Evolutionary conservation across 805 yeast species (phyloP).

Genomic region (Suhomyces prunicola): DNA sequence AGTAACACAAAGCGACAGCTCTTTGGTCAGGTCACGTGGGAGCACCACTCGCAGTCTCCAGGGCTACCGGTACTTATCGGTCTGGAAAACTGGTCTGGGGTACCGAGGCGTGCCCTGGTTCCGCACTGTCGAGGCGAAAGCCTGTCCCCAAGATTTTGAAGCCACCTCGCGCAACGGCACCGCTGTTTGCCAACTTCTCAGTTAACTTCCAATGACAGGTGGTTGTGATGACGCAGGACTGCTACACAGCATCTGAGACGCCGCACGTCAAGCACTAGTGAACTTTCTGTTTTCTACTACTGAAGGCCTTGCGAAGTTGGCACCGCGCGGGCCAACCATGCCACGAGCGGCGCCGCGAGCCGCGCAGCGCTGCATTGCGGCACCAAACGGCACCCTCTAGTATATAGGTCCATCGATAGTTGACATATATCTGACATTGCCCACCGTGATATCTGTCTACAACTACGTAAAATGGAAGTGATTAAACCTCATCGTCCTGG

Average conservation of each 20-base stretch:
- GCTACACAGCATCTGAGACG: background rate
- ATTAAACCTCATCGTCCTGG: conserved; percentile 26
- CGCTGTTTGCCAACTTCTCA: background rate
- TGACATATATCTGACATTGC: background rate
- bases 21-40: background rate
- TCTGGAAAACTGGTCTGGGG: background rate
- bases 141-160: background rate
- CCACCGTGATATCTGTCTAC: too few species aligned
- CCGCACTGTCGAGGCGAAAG: background rate
- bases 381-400: background rate
- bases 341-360: background rate
- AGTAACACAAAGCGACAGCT: background rate
- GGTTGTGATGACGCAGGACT: background rate
- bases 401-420: background rate
- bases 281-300: background rate
- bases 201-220: background rate
- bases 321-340: background rate
- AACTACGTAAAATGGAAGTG: conserved; percentile 7
- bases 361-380: background rate
- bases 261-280: background rate
- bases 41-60: background rate
- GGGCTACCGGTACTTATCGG: background rate
- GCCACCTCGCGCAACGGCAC: background rate
- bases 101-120: background rate
- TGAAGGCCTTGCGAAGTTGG: background rate